Base-by-base conservation (phyloP, 2,329 filamentous ascomycete genomes). In the Cladosporium sp. region DNA sequence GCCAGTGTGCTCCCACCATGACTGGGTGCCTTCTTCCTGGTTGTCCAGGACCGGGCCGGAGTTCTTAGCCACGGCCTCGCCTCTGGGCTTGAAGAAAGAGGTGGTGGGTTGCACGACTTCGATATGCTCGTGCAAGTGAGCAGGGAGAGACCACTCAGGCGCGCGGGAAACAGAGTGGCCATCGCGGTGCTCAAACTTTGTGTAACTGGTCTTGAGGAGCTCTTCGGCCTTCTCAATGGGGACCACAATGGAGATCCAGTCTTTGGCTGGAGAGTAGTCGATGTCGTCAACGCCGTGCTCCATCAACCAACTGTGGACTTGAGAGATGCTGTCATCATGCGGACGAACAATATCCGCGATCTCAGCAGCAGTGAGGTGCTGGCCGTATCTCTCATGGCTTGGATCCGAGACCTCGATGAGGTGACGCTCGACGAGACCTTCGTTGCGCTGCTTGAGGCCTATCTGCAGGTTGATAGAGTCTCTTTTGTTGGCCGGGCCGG, bases 21-120 rank as follows among this genome's bases (percentile, higher is more conserved):
- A 41, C 41, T 53, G 52, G 48, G 44, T 32, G 51, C 50, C 54
- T 43, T 51, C 38, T 63, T 30, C 9, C 9, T 15, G 17, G 11
- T 24, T 58, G 17, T 64, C 62, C 18, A 64, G 54, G n/a, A 68
- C 59, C 13, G 65, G 57, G 58, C 61, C 50, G 4, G 39, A 43
- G 4, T 19, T 13, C 49, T 52, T 38, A 22, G 39, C 45, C 12
- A 51, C 44, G 11, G 55, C 27, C 17, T 54, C 43, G n/a, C 43
- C 47, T 13, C 39, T 36, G 20, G 57, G 70, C 58, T 73, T 72
- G 63, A 80, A 77, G 68, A 83, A 83, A 0, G 79, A 79, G 43
- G 75, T 83, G 1, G 80, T 83, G 2, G 80, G 80, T 61, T 83
- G 80, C 20, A 83, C 76, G 11, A 77, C 74, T 58, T 82, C 78